phyloP scores from a whole-genome alignment of 2,329 filamentous ascomycete genomes.

The Arthrobotrys sinensis region DNA sequence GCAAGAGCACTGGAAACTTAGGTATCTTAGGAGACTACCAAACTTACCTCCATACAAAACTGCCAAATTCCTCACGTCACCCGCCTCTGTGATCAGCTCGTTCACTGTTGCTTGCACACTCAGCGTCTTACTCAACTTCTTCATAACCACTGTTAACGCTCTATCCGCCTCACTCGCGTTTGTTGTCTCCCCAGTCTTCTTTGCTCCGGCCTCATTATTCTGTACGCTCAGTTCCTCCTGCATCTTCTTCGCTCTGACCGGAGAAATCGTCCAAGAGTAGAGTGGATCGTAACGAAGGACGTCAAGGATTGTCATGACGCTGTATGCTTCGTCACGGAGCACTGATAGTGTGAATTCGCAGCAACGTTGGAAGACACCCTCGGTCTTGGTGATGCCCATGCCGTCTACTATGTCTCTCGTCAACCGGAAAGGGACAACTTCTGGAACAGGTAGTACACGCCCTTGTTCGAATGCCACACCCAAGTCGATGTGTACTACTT shows the following conservation, averaged over 20 bases:
- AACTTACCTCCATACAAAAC: conserved; percentile 84
- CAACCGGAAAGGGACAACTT: conserved; percentile 94
- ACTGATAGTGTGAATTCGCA: conserved; percentile 98
- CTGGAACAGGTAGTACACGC: conserved; percentile 92
- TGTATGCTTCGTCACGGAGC: conserved; percentile 92
- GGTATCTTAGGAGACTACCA: not conserved
- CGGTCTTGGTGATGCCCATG: conserved; percentile 94
- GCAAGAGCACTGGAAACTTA: conserved; percentile 4
- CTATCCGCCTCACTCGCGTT: conserved; percentile 82
- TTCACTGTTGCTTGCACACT: conserved; percentile 97
- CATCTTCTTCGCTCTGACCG: conserved; percentile 77
- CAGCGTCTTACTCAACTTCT: conserved; percentile 93
- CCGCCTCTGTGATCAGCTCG: conserved; percentile 95
- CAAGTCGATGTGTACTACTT: conserved; percentile 96
- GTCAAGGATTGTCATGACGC: conserved; percentile 98
- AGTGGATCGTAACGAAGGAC: conserved; percentile 98
- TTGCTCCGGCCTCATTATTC: conserved; percentile 63
- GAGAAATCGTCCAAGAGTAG: conserved; percentile 80
- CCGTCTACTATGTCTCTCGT: conserved; percentile 96
- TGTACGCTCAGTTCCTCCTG: conserved; percentile 70
- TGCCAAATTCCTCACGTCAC: conserved; percentile 91
- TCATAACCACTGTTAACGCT: conserved; percentile 91
- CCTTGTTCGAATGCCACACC: conserved; percentile 96
- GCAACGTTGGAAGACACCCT: conserved; percentile 96
- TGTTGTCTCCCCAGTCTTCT: conserved; percentile 67